These are phyloP conservation scores for Penicillium palitans DNA, from an alignment of 2,329 filamentous ascomycete genomes.

Conservation along the genomic window DNA sequence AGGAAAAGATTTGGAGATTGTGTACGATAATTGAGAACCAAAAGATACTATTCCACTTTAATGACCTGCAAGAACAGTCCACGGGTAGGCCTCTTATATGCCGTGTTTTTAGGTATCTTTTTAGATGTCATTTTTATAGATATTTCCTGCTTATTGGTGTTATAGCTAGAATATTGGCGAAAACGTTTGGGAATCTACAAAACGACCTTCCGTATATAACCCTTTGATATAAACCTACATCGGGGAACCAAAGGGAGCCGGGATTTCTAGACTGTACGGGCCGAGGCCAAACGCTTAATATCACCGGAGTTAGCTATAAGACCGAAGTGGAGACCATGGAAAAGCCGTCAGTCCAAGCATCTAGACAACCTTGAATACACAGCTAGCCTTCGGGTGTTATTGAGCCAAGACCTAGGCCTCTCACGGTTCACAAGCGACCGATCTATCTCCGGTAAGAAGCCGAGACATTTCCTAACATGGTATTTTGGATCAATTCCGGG, in stretches of 20 bases:
- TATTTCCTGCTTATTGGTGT: too few species aligned
- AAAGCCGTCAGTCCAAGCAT: not conserved
- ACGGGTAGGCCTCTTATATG: too few species aligned
- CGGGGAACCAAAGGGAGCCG: not conserved
- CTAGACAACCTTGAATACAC: not conserved
- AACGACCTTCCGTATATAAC: too few species aligned
- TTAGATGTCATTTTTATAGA: too few species aligned
- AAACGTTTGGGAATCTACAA: too few species aligned
- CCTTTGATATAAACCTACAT: not conserved
- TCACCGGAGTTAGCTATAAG: not conserved
- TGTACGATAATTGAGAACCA: not conserved
- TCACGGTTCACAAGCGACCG: not conserved
- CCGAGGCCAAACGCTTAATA: not conserved
- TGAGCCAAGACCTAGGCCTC: too few species aligned
- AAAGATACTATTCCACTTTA: not conserved
- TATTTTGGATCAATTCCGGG: not conserved
- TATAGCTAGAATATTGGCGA: too few species aligned
- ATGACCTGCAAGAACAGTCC: too few species aligned
- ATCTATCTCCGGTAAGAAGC: constrained; percentile 4
- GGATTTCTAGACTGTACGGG: not conserved
- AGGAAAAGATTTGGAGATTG: not conserved
- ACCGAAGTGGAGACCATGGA: not conserved
- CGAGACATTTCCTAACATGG: not conserved
- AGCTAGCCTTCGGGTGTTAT: not conserved
- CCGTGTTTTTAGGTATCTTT: too few species aligned